Percentiles rank a stretch among this genome's conserved stretches.
phyloP scores from a whole-genome alignment of 1,284 basidiomycete species.

The Trichosporon sp. region DNA sequence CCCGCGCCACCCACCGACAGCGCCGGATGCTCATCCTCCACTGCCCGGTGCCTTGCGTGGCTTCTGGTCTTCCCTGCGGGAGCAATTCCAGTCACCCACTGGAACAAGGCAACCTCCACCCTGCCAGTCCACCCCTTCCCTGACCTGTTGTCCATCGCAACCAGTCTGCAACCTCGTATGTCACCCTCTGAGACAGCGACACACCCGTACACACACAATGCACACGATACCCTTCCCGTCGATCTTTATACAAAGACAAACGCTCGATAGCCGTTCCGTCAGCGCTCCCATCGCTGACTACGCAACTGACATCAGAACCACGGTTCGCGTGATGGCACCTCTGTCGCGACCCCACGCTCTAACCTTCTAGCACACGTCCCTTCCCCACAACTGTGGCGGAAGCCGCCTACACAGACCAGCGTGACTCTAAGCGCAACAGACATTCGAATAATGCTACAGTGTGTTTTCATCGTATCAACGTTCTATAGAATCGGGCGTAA shows the following conservation, averaged over 20 bases:
- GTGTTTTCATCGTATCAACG: background rate
- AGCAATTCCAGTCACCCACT: background rate
- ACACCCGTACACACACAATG: background rate
- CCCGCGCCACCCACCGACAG: too few species aligned
- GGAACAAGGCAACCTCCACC: background rate
- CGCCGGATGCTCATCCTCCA: too few species aligned
- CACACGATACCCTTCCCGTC: background rate
- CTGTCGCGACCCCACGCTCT: background rate
- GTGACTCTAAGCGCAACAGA: background rate
- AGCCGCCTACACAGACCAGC: too few species aligned
- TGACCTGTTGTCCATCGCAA: background rate
- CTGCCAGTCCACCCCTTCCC: background rate
- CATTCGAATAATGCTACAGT: background rate
- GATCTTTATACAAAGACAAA: too few species aligned
- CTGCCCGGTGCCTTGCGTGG: too few species aligned
- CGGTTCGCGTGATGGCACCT: background rate
- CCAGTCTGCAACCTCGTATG: background rate
- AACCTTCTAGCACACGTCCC: background rate
- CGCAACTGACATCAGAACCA: background rate
- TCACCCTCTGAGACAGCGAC: background rate
- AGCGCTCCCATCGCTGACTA: background rate
- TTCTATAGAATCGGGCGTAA: background rate
- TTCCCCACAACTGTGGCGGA: background rate
- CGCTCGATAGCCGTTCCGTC: too few species aligned
- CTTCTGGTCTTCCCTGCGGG: too few species aligned